These are phyloP conservation scores for Ramaria sp. DNA, from an alignment of 768 basidiomycete species.

Conservation along the genomic window DNA sequence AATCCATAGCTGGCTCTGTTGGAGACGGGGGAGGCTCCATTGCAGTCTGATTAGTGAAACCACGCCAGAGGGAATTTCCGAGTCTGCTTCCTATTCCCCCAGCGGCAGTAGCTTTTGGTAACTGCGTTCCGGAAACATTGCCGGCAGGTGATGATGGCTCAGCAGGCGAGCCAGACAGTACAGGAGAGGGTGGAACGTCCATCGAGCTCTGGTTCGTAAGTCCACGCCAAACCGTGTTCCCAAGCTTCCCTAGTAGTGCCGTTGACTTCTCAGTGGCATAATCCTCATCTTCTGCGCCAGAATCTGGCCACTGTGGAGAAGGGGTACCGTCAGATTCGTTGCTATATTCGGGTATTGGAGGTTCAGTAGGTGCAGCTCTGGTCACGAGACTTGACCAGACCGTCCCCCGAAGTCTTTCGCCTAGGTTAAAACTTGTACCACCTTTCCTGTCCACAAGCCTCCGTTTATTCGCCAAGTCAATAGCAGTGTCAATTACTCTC, in stretches of 20 bases:
- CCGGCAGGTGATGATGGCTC: background rate
- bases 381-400: background rate
- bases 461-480: conserved; percentile 45
- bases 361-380: background rate
- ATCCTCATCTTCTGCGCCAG: background rate
- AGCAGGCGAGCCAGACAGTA: background rate
- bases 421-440: conserved; percentile 29
- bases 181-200: conserved; percentile 3
- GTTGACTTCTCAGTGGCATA: background rate
- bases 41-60: conserved; percentile 63
- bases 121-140: background rate
- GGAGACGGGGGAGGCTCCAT: conserved; percentile 52
- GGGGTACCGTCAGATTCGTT: conserved; percentile 5
- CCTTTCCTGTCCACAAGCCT: conserved; percentile 24
- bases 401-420: conserved; percentile 36
- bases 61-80: conserved; percentile 61
- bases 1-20: conserved; percentile 21
- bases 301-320: conserved; percentile 7
- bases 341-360: background rate
- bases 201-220: conserved; percentile 36
- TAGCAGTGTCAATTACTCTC: conserved; percentile 53
- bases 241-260: background rate
- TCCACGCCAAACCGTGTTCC: conserved; percentile 52
- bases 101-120: background rate
- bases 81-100: conserved; percentile 21